Conservation (phyloP, 257 asterid genomes). For the Salvia splendens region DNA sequence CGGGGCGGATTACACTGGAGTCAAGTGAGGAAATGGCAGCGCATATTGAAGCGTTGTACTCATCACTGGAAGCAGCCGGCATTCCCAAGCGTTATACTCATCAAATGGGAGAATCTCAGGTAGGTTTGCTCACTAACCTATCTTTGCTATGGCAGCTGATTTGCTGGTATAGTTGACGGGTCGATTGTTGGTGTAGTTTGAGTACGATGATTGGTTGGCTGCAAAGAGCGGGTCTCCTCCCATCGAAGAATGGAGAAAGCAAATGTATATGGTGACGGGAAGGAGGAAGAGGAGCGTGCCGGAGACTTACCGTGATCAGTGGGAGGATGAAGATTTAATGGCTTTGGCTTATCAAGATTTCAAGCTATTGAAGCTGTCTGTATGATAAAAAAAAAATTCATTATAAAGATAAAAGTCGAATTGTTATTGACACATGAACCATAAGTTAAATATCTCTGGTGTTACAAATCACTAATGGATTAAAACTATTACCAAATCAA, state of each 20-base stretch:
- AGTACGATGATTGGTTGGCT: conserved; percentile 86
- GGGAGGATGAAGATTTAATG: conserved; percentile 75
- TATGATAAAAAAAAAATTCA: not conserved
- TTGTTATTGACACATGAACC: no score
- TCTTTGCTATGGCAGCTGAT: no score
- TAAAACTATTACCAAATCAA: no score
- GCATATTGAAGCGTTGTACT: conserved; percentile 65
- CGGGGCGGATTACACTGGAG: conserved; percentile 70
- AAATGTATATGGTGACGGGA: conserved; percentile 61
- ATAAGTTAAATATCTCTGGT: no score
- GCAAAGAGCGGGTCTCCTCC: conserved; percentile 51
- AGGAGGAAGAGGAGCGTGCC: conserved; percentile 55
- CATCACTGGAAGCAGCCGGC: conserved; percentile 56
- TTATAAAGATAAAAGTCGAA: no score
- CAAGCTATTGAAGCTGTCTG: conserved; percentile 27
- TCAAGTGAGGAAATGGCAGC: conserved; percentile 66
- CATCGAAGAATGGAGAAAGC: conserved; percentile 81
- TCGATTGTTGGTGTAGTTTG: conserved; percentile 52
- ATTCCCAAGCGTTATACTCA: conserved; percentile 79
- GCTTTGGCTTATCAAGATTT: conserved; percentile 63
- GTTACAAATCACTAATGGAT: no score
- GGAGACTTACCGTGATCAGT: conserved; percentile 71
- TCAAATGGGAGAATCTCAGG: conserved; percentile 68
- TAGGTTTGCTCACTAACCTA: conserved; percentile 10
- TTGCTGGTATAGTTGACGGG: not conserved